Evolutionary conservation across 495 filamentous ascomycete species (phyloP), one percentile per base, ranked within the genome.

Genomic region (Tuber aestivum): DNA sequence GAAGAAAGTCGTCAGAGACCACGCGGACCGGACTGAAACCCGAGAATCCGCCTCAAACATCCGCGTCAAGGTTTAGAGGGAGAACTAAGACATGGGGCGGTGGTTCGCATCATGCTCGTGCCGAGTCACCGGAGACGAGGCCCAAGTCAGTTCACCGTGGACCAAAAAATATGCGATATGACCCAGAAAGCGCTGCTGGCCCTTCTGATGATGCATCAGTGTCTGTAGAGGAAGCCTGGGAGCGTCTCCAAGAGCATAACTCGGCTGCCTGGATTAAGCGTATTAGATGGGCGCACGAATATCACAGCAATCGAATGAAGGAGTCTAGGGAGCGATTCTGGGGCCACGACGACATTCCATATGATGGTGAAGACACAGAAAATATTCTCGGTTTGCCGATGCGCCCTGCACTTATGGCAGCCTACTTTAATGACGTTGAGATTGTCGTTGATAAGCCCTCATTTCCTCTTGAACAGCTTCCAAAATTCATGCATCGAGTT

Each of bases 391-490:
- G 93, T 65, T 89, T 97, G 74, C 93, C 93, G 12, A 91, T 95
- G 79, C 90, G 95, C 41, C 94, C 96, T 8, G 92, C 91, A 32
- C 85, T 99, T 27, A 91, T 97, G 91, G 88, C 90, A 21, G 87
- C 91, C 16, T 85, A 92, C 76, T 90, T 97, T 78, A 94, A 90
- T 80, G 95, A 99, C 82, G 86, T 98, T 9, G 90, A 94, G 75
- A 86, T 99, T 75, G 84, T 90, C 21, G 87, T 99, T 70, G 95
- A 98, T 86, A 97, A 97, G 82, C 95, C 95, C 1, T 95, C 92
- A 0, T 99, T 99, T 82, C 91, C 93, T 4, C 83, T 95, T 38
- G 86, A 88, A 6, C 91, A 97, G 3, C 91, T 92, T 74, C 92
- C 94, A 0, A 87, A 90, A 44, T 99, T 94, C 83, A 85, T 99